Base-by-base conservation (phyloP, 208 protist species). In the Naegleria fowleri region DNA sequence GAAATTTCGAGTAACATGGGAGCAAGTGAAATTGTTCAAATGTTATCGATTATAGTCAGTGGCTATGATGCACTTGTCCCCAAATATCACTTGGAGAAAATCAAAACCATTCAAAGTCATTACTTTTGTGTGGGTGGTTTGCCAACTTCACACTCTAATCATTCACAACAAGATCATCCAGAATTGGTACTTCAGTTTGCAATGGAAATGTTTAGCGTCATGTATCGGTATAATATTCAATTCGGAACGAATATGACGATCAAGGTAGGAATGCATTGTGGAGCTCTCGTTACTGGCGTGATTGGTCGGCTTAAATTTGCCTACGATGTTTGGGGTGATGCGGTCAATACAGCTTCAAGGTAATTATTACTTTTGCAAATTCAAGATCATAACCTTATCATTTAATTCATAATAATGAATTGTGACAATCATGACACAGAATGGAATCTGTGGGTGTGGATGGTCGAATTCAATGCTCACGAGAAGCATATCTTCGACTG, bases 31-130 rank as follows among this genome's bases (percentile, higher is more conserved):
- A 6, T 91, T 5, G 86, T 90, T 58, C 19, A 90, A 41, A 39
- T 90, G 6, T 76, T 91, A 11, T 76, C 58, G 19, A 41, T n/a
- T 0, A 90, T 91, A 25, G n/a, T 91, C 4, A 76, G 2, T 13
- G 25, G 25, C 3, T 91, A 90, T 16, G 90, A 91, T 75, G 0
- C 90, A 7, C n/a, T 51, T 0, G 9, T 39, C 40, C 9, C 83
- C n/a, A n/a, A 38, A 19, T 22, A 84, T 40, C 0, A 84, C 0
- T n/a, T 91, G 15, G 90, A 91, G 41, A 91, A 91, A 76, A 91
- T 91, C n/a, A 91, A 91, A 88, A 91, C 90, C 2, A 91, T 91
- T 41, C n/a, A n/a, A 6, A 48, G n/a, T 9, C 19, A 79, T 13
- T 79, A 79, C n/a, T 79, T 79, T 79, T 79, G 67, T 79, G 67